Percentiles rank a stretch among this genome's conserved stretches.
Evolutionary conservation across 176 grass and related monocot species (phyloP).

Genomic region (Ensete glaucum): DNA sequence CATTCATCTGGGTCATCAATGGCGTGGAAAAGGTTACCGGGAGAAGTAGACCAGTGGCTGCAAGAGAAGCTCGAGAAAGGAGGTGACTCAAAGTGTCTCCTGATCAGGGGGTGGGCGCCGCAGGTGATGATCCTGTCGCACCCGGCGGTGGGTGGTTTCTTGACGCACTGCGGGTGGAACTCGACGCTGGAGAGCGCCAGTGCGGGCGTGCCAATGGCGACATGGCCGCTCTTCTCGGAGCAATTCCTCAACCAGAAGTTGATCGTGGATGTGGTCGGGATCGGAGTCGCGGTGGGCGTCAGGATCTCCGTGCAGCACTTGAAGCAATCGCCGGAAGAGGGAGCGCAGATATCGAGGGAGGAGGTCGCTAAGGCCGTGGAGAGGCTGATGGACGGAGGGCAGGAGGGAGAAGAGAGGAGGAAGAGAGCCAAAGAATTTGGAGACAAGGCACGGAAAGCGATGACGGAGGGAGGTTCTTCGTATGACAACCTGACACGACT

Average conservation of each 20-base stretch:
- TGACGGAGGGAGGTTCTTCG: constrained; percentile 31
- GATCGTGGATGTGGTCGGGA: constrained; percentile 46
- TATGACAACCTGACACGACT: constrained; percentile 29
- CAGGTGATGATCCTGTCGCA: constrained; percentile 56
- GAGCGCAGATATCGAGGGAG: neutral
- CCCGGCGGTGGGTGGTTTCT: constrained; percentile 41
- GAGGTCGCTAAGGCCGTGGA: constrained; percentile 29
- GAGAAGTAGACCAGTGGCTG: constrained; percentile 32
- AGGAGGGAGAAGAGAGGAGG: constrained; percentile 21
- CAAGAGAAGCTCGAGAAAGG: constrained; percentile 10
- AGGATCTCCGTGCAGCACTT: constrained; percentile 1
- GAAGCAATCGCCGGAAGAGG: too few species aligned
- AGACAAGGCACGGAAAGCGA: constrained; percentile 14
- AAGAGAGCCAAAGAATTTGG: constrained; percentile 16
- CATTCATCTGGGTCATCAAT: constrained; percentile 50
- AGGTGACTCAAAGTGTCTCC: constrained; percentile 22
- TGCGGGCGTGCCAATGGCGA: constrained; percentile 40
- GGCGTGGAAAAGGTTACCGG: constrained; percentile 17
- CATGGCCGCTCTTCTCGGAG: constrained; percentile 67
- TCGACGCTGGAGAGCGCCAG: constrained; percentile 57
- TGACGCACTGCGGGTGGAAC: constrained; percentile 88
- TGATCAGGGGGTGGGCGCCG: constrained; percentile 53
- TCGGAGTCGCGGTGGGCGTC: constrained; percentile 53
- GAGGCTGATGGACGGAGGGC: constrained; percentile 37
- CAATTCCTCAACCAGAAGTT: constrained; percentile 74